Evolutionary conservation across 345 rosid species (phyloP), one percentile per base, ranked within the genome.

Genomic region (Limnanthes douglasii): DNA sequence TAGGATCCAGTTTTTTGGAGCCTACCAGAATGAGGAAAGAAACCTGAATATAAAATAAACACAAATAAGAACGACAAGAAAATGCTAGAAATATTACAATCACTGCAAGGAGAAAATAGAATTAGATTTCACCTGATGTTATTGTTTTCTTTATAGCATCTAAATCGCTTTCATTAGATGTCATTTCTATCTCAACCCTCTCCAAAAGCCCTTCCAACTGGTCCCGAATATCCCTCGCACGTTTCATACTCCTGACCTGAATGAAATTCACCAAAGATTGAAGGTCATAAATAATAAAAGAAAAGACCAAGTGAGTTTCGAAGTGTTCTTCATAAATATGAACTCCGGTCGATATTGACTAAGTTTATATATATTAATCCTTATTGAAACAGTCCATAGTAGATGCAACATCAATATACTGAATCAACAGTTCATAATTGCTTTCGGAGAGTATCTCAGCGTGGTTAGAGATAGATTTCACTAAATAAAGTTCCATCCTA

Each of bases 241-340:
- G 79, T 51, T 90, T 90, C 94, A 90, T 90, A 54, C 98, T 90
- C 69, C 94, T 65, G 18, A 90, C 98, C 98, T 90, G 51, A 31
- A 52, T 49, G 23, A 9, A 55, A 21, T 25, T 14, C 48, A 9
- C 59, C 15, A 30, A 57, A 27, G 48, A 28, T 28, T 32, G 34
- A 1, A 45, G 16, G 28, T 45, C 20, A 24, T n/a, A 21, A 37
- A 4, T 16, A 20, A 21, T 13, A 5, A 36, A 21, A 13, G 28
- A 53, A 17, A 15, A 43, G n/a, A n/a, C n/a, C n/a, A n/a, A n/a
- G n/a, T n/a, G n/a, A n/a, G n/a, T n/a, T n/a, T n/a, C n/a, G n/a
- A n/a, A n/a, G n/a, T n/a, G n/a, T n/a, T n/a, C n/a, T n/a, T n/a
- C n/a, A n/a, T n/a, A n/a, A n/a, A n/a, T n/a, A n/a, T n/a, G n/a